Conservation (phyloP, 1,284 basidiomycete species). For the Puccinia sorghi region DNA sequence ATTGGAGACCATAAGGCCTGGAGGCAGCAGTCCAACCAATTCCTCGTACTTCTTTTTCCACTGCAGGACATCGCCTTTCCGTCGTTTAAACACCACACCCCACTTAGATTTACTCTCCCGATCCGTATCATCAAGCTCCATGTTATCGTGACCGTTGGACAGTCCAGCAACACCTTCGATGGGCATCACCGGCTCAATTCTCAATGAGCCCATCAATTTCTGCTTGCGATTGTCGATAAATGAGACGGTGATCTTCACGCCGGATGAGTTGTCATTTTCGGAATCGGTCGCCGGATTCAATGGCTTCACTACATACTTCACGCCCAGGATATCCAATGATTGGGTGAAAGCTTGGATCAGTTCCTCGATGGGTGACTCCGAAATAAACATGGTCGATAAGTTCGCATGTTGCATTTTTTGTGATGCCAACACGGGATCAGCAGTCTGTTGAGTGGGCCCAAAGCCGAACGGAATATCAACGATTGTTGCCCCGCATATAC, state of each 20-base stretch:
- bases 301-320: conserved; percentile 30
- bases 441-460: conserved; percentile 22
- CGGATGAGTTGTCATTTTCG: conserved; percentile 1
- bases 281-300: conserved; percentile 21
- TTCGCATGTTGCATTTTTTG: conserved; percentile 48
- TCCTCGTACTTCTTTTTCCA: conserved; percentile 46
- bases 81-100: conserved; percentile 36
- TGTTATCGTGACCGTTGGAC: not conserved
- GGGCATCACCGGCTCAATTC: conserved; percentile 14
- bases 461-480: not conserved
- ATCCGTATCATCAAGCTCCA: conserved; percentile 31
- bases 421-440: conserved; percentile 31
- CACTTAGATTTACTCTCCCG: not conserved
- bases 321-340: conserved; percentile 2
- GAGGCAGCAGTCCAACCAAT: conserved; percentile 21
- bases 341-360: conserved; percentile 25
- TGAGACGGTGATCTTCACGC: conserved; percentile 36
- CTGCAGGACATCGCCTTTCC: conserved; percentile 39
- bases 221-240: conserved; percentile 45
- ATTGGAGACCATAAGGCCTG: conserved; percentile 22
- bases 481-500: not conserved
- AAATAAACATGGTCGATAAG: conserved; percentile 42
- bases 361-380: conserved; percentile 30
- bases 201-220: conserved; percentile 33
- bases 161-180: not conserved